Evolutionary conservation across 192 early-diverging fungal species (phyloP).

Genomic region (Blastocladiella britannica): DNA sequence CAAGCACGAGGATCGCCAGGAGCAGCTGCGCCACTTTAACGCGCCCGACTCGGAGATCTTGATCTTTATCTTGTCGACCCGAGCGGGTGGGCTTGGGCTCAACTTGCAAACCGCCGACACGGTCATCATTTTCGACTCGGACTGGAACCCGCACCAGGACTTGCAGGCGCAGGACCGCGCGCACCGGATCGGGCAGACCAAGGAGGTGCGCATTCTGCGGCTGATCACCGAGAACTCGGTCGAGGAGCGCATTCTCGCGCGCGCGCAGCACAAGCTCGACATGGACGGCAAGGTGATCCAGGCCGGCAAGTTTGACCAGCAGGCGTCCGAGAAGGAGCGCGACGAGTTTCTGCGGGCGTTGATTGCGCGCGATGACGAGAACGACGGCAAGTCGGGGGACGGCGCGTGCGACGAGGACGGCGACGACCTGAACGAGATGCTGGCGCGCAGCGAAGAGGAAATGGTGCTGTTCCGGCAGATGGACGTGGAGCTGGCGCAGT

Average conservation of each 20-base stretch:
- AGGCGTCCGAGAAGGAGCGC: conserved; percentile 77
- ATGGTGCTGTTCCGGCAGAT: conserved; percentile 45
- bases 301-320: conserved; percentile 97
- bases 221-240: conserved; percentile 76
- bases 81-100: conserved; percentile 88
- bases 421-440: conserved; percentile 79
- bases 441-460: conserved; percentile 73
- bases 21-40: conserved; percentile 65
- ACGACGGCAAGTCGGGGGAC: conserved; percentile 42
- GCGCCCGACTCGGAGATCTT: conserved; percentile 51
- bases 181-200: conserved; percentile 97
- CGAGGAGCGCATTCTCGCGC: conserved; percentile 79
- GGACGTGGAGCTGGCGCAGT: conserved; percentile 50
- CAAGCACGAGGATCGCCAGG: conserved; percentile 69
- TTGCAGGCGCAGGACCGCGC: conserved; percentile 98
- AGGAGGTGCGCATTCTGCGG: conserved; percentile 87
- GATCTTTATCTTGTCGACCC: conserved; percentile 82
- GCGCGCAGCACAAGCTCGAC: conserved; percentile 87
- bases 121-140: conserved; percentile 93
- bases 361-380: conserved; percentile 60
- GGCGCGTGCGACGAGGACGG: conserved; percentile 57
- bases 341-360: conserved; percentile 73
- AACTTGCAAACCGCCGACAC: conserved; percentile 95
- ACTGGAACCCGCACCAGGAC: conserved; percentile 99
- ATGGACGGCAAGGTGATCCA: conserved; percentile 98